phyloP scores from a whole-genome alignment of 192 early-diverging fungal species.

The Backusella westeae region DNA sequence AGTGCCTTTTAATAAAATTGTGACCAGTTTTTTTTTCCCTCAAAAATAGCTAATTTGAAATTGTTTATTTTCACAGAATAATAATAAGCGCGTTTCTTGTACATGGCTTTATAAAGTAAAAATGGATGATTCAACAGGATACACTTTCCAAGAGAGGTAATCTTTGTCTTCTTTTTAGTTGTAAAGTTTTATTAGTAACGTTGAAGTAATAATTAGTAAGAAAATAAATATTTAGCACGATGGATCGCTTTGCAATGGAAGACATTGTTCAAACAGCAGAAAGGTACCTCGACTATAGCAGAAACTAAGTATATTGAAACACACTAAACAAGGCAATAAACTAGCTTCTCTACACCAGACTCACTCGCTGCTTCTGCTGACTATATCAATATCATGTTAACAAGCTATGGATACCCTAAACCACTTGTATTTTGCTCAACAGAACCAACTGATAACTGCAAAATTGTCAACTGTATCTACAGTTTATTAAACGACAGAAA shows the following conservation, averaged over 20 bases:
- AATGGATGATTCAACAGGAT: neutral
- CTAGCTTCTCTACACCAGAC: conserved; percentile 16
- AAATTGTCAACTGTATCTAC: conserved; percentile 36
- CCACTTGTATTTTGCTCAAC: conserved; percentile 33
- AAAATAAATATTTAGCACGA: neutral
- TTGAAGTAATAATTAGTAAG: conserved; percentile 1
- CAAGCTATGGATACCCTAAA: conserved; percentile 36
- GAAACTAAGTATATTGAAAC: neutral
- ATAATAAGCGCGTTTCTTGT: neutral
- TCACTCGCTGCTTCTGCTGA: conserved; percentile 22
- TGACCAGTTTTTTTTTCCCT: neutral
- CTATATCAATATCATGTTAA: conserved; percentile 35
- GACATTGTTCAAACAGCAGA: neutral
- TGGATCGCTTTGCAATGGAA: neutral
- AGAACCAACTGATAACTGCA: conserved; percentile 19
- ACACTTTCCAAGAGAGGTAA: neutral
- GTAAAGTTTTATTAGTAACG: neutral
- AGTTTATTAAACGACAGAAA: conserved; percentile 27
- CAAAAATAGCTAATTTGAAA: neutral
- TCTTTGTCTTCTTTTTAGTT: neutral
- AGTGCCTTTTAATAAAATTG: neutral
- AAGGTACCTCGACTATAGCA: neutral
- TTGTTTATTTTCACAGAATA: neutral
- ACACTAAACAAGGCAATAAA: neutral
- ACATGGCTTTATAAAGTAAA: neutral